phyloP scores from a whole-genome alignment of 768 basidiomycete species.

The Phanerodontia chrysosporium region DNA sequence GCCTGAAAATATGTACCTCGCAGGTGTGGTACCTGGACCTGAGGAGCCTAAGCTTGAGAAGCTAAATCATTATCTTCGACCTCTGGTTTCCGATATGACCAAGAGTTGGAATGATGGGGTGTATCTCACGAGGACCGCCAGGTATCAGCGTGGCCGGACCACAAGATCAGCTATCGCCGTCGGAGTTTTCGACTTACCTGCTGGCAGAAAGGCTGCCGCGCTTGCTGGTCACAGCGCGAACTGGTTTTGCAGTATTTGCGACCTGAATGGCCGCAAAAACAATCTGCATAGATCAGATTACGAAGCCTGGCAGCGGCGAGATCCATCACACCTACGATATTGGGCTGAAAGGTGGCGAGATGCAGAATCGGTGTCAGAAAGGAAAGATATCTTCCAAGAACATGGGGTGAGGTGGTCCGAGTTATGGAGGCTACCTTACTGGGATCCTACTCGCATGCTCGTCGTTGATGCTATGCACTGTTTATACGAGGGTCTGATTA shows the following conservation, averaged over 20 bases:
- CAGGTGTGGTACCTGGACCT: constrained; percentile 22
- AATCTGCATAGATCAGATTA: neutral
- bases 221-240: constrained; percentile 13
- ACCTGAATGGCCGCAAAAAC: neutral
- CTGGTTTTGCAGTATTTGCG: neutral
- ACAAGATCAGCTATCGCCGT: constrained; percentile 12
- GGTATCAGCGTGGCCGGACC: constrained; percentile 9
- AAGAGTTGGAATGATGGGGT: constrained; percentile 16
- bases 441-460: constrained; percentile 17
- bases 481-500: constrained; percentile 10
- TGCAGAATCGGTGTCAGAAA: constrained; percentile 1
- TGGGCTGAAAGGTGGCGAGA: constrained; percentile 13
- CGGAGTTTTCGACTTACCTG: constrained; percentile 29
- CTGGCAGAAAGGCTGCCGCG: constrained; percentile 25
- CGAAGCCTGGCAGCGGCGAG: neutral
- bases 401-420: constrained; percentile 22
- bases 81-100: constrained; percentile 20
- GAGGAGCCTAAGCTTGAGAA: constrained; percentile 17
- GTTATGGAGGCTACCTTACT: constrained; percentile 23
- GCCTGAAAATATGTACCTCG: constrained; percentile 30
- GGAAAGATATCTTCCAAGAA: constrained; percentile 9
- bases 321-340: neutral
- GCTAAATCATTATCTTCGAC: constrained; percentile 21
- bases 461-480: constrained; percentile 26
- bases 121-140: constrained; percentile 12